Base-by-base conservation (phyloP, 1,284 basidiomycete species). In the Leccinum fallax region DNA sequence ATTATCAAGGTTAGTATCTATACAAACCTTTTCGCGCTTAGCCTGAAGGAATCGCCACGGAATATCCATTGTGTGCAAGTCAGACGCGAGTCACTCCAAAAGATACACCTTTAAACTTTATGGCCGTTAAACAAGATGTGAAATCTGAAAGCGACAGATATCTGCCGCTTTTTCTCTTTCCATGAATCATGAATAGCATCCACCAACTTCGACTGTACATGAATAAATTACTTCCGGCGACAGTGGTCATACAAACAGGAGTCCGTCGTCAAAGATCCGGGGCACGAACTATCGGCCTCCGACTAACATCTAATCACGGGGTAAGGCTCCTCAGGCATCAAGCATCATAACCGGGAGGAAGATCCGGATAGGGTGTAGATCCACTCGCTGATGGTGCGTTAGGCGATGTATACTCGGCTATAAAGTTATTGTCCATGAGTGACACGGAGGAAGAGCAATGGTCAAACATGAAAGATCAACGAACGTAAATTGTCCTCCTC, bases 401-500 rank as follows among this genome's bases (percentile, higher is more conserved):
- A 5, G 85, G 80, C 32, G 79, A 79, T 15, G 83, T 82, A 69
- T 89, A 90, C 43, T 78, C 82, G 57, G 85, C 87, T 87, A 64
- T 59, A n/a, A 61, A 38, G 43, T 48, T 13, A 61, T 19, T 36
- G 52, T 53, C 28, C 64, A 60, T 64, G 21, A 65, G 30, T 30
- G 30, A 38, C 40, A 49, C 34, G 51, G 21, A 15, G 34, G 24
- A 21, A 21, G 9, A 51, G 30, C n/a, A 57, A 55, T 38, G 28
- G 38, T 48, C 21, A 32, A 51, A 32, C 40, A 10, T 15, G 61
- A 21, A 63, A 59, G 53, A 32, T 60, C 61, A 85, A 85, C 89
- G 64, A 73, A 92, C 90, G 90, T 53, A 89, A 72, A n/a, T 82
- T 78, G 59, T 89, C 86, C 53, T 81, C 79, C 32, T 90, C 89